Conservation (phyloP, 1,284 basidiomycete genomes). For the Tilletia indica region DNA sequence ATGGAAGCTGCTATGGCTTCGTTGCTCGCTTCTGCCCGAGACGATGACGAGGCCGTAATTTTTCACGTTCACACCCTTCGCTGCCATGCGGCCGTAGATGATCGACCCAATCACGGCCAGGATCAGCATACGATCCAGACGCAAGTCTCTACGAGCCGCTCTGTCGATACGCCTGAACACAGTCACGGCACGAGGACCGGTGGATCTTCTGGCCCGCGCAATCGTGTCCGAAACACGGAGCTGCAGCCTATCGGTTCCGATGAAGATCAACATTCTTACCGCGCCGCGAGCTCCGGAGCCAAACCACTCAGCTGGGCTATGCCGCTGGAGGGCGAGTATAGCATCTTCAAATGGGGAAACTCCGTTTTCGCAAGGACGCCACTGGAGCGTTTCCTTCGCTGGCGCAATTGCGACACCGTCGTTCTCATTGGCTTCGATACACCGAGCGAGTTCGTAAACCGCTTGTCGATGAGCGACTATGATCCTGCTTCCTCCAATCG, state of each 20-base stretch:
- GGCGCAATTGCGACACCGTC: background rate
- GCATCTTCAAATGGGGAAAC: background rate
- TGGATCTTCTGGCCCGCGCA: too few relatives aligned
- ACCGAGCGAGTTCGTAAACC: background rate
- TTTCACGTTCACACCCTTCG: background rate
- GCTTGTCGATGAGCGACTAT: background rate
- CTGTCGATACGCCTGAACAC: too few relatives aligned
- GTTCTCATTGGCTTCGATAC: constrained; percentile 7
- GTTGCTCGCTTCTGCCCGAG: too few relatives aligned
- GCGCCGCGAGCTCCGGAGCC: background rate
- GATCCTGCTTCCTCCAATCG: too few relatives aligned
- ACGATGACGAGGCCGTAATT: background rate
- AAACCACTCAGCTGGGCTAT: background rate
- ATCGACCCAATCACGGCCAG: too few relatives aligned
- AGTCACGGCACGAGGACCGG: too few relatives aligned
- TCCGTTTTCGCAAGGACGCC: background rate
- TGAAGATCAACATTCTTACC: background rate
- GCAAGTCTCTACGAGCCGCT: too few relatives aligned
- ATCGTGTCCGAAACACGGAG: background rate
- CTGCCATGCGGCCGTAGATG: background rate
- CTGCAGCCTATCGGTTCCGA: background rate
- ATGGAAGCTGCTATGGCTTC: too few relatives aligned
- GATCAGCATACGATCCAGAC: too few relatives aligned
- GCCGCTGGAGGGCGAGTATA: background rate
- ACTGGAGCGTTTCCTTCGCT: background rate